phyloP scores from a whole-genome alignment of 176 grass and related monocot genomes.

The Saccharum spontaneum region DNA sequence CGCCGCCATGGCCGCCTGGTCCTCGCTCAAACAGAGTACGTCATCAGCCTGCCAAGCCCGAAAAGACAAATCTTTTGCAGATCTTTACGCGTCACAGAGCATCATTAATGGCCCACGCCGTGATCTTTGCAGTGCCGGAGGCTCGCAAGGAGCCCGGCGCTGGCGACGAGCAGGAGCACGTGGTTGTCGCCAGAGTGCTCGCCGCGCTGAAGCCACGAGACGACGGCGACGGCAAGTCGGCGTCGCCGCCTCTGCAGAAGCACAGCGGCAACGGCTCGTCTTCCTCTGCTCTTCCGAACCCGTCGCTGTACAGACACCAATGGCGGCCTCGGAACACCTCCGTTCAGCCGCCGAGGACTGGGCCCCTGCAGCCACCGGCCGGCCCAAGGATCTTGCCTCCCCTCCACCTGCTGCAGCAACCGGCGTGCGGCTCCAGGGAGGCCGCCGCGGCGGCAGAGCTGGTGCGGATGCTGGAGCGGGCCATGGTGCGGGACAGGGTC shows the following conservation, averaged over 20 bases:
- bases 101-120: neutral
- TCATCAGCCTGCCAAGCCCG: neutral
- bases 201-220: slow-evolving; percentile 50
- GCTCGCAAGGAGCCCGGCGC: slow-evolving; percentile 47
- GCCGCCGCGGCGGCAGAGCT: slow-evolving; percentile 33
- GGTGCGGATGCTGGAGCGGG: slow-evolving; percentile 44
- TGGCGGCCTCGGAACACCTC: slow-evolving; percentile 33
- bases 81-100: neutral
- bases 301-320: slow-evolving; percentile 47
- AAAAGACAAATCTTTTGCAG: neutral
- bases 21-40: slow-evolving; percentile 75
- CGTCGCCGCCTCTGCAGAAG: neutral
- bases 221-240: neutral
- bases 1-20: slow-evolving; percentile 88
- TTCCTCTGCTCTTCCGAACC: slow-evolving; percentile 30
- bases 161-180: slow-evolving; percentile 71
- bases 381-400: slow-evolving; percentile 52
- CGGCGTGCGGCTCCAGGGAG: slow-evolving; percentile 11
- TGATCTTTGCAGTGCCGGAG: slow-evolving; percentile 54
- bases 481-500: neutral
- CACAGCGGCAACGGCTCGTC: neutral
- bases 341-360: neutral
- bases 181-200: slow-evolving; percentile 61
- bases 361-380: neutral
- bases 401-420: slow-evolving; percentile 46